Evolutionary conservation across 192 early-diverging fungal species (phyloP).

Genomic region (Podila epicladia): DNA sequence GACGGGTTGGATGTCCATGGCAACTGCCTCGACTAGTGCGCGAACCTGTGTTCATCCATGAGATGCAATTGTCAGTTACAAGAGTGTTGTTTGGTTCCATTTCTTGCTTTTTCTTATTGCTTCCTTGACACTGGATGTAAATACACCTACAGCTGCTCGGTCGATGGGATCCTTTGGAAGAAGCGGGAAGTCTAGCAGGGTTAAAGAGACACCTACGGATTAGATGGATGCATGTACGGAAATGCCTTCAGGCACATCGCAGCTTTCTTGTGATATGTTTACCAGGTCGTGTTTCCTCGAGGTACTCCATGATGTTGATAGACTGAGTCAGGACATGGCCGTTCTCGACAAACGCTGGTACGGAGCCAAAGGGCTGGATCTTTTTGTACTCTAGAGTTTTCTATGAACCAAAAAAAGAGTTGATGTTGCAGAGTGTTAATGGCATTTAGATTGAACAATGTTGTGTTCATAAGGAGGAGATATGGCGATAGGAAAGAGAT

Average conservation of each 20-base stretch:
- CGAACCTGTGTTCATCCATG: slow-evolving; percentile 60
- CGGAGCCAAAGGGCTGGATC: slow-evolving; percentile 72
- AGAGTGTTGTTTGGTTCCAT: neutral
- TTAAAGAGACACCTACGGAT: too few species aligned
- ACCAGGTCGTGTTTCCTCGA: slow-evolving; percentile 82
- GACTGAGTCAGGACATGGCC: slow-evolving; percentile 70
- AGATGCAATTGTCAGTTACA: neutral
- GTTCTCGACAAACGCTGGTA: slow-evolving; percentile 74
- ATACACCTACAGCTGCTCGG: slow-evolving; percentile 61
- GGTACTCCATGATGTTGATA: slow-evolving; percentile 86
- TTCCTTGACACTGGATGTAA: neutral
- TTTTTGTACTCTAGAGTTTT: slow-evolving; percentile 61
- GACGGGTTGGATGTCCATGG: slow-evolving; percentile 88
- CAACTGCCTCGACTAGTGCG: slow-evolving; percentile 73
- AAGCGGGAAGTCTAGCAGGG: slow-evolving; percentile 56
- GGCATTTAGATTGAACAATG: neutral
- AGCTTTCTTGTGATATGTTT: slow-evolving; percentile 3
- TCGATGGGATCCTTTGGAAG: slow-evolving; percentile 74
- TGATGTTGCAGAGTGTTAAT: neutral
- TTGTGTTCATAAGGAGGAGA: neutral
- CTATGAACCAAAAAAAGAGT: slow-evolving; percentile 28
- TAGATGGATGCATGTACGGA: neutral
- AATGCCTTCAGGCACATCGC: neutral
- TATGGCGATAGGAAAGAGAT: neutral
- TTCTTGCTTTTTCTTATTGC: too few species aligned